Base-by-base conservation (phyloP, 1,284 basidiomycete species). In the Apiotrichum laibachii region DNA sequence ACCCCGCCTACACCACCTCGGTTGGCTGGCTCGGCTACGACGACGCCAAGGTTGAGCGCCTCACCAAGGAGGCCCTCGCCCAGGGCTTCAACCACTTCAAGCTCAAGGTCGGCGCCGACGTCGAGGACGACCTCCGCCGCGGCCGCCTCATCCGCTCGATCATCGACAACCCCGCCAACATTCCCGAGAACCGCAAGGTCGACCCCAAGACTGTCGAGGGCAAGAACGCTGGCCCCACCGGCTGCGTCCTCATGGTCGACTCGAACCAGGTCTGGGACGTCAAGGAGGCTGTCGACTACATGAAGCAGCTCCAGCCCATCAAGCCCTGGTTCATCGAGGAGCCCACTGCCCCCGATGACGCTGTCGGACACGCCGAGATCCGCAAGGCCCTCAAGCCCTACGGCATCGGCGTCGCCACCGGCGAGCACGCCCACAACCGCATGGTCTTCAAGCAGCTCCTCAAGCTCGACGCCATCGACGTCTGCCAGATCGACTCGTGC, bases 241-340 rank as follows among this genome's bases (percentile, higher is more conserved):
- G 94, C 15, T 86, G 88, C 51, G 93, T 96, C 26, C 82, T 96
- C 61, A 97, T 97, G 93, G 90, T 97, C 64, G 93, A 97, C 76
- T 89, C 93, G 51, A 97, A 97, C 80, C 93, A 81, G 78, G 90
- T 97, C 21, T 97, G 92, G 92, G 92, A 96, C 69, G 94, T 97
- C 19, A 82, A 86, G 45, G 85, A 94, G 77, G 93, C 93, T 5
- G 88, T 96, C 70, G 89, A 94, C 55, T 96, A 94, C 77, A 90
- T 95, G 67, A 86, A 86, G 71, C 82, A 85, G 63, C 82, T 97
- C 40, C 83, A 85, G 67, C 84, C 85, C 58, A 85, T 94, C 76
- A 89, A 88, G 72, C 93, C 93, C n/a, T 97, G 93, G 94, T 96
- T 94, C 80, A 95, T 95, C 69, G 92, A 96, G 73, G 92, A 95